Conservation (phyloP, 2,329 filamentous ascomycete species). For the Fusarium odoratissimum region DNA sequence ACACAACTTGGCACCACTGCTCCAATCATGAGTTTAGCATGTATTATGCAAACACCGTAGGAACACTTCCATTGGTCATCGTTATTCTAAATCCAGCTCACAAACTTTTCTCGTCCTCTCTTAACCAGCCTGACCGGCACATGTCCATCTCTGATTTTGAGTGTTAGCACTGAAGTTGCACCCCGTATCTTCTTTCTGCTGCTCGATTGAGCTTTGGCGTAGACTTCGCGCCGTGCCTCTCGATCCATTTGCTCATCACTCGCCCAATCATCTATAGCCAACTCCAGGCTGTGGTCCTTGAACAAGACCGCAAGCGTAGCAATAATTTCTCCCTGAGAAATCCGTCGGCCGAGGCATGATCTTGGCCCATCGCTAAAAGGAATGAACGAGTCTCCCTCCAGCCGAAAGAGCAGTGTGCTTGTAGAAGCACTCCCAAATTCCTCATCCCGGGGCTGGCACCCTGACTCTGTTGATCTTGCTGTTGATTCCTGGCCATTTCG, state of each 20-base stretch:
- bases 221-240: slow-evolving; percentile 63
- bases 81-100: slow-evolving; percentile 48
- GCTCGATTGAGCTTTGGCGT: slow-evolving; percentile 69
- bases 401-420: slow-evolving; percentile 70
- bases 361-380: slow-evolving; percentile 70
- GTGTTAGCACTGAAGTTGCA: slow-evolving; percentile 74
- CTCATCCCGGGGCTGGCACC: slow-evolving; percentile 51
- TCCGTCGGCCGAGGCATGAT: slow-evolving; percentile 67
- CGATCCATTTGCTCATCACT: slow-evolving; percentile 61
- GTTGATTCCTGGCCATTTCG: slow-evolving; percentile 47
- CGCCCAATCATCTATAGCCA: slow-evolving; percentile 72
- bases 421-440: slow-evolving; percentile 72
- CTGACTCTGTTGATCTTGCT: slow-evolving; percentile 18
- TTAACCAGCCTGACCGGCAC: slow-evolving; percentile 76
- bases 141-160: slow-evolving; percentile 73
- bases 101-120: slow-evolving; percentile 77
- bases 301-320: slow-evolving; percentile 66
- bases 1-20: not conserved
- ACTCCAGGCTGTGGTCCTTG: slow-evolving; percentile 73
- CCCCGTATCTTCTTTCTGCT: slow-evolving; percentile 63
- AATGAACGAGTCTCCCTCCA: slow-evolving; percentile 65
- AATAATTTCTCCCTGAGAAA: slow-evolving; percentile 70
- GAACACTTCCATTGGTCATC: not conserved
- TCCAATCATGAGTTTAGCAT: not conserved
- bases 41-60: not conserved